Conservation (phyloP, 2,329 filamentous ascomycete species). For the Aspergillus uvarum region DNA sequence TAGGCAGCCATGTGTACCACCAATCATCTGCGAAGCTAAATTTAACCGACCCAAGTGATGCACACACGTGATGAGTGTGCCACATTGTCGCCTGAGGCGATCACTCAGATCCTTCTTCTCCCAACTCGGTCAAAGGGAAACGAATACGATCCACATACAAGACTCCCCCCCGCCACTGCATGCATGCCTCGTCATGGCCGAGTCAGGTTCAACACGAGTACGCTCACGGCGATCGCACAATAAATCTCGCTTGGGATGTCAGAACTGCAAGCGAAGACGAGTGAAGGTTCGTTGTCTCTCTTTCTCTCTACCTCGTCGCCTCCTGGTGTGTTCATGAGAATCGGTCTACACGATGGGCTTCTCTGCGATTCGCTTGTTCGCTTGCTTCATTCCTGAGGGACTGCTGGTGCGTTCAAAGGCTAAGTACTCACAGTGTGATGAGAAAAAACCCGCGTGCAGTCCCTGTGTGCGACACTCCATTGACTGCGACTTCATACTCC, state of each 20-base stretch:
- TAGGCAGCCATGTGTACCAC: too few species aligned
- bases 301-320: background rate
- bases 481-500: constrained; percentile 26
- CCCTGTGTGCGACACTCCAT: constrained; percentile 32
- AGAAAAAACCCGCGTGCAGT: constrained; percentile 31
- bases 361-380: constrained; percentile 5
- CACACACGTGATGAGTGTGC: too few species aligned
- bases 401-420: background rate
- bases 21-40: too few species aligned
- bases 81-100: background rate
- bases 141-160: background rate
- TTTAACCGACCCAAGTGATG: too few species aligned
- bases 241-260: background rate
- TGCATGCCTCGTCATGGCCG: background rate
- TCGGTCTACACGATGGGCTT: background rate
- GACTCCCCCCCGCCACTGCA: background rate
- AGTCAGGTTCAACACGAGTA: background rate
- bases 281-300: background rate
- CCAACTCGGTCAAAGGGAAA: background rate
- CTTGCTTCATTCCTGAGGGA: background rate
- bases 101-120: background rate
- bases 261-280: background rate
- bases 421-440: constrained; percentile 31
- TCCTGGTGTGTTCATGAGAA: background rate
- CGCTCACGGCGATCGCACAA: background rate